Percentiles rank a stretch among this genome's conserved stretches.
These are phyloP conservation scores for Penicillium longicatenatum DNA, from an alignment of 495 filamentous ascomycete species.

Conservation along the genomic window DNA sequence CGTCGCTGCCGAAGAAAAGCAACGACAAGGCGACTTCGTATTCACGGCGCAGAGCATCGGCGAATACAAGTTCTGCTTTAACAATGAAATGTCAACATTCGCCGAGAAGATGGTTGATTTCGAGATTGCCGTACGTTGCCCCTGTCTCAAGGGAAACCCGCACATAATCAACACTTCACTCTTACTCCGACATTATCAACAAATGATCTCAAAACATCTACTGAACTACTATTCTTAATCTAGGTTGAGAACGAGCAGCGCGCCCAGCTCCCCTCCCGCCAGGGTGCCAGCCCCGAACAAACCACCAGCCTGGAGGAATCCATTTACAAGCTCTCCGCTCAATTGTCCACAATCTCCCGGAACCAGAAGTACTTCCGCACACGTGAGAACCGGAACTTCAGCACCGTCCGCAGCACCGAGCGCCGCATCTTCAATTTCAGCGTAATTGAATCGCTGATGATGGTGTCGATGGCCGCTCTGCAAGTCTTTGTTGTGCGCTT, in stretches of 20 bases:
- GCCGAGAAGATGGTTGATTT: conserved; percentile 99
- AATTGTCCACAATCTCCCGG: conserved; percentile 92
- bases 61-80: conserved; percentile 97
- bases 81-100: conserved; percentile 97
- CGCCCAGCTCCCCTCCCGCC: conserved; percentile 80
- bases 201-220: neutral
- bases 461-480: conserved; percentile 93
- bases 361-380: conserved; percentile 99
- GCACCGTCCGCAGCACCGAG: conserved; percentile 95
- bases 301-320: conserved; percentile 90
- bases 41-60: conserved; percentile 94
- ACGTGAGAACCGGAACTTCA: conserved; percentile 97
- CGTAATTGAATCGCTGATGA: conserved; percentile 86
- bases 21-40: conserved; percentile 96
- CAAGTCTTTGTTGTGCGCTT: conserved; percentile 98
- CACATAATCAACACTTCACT: neutral
- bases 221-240: neutral
- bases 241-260: conserved; percentile 94
- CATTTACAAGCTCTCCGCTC: conserved; percentile 90
- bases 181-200: neutral
- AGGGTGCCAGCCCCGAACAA: conserved; percentile 90
- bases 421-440: conserved; percentile 96
- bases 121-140: conserved; percentile 81
- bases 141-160: conserved; percentile 1
- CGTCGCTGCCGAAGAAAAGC: conserved; percentile 85